phyloP scores from a whole-genome alignment of 768 basidiomycete genomes.

The Boletellus ananas region DNA sequence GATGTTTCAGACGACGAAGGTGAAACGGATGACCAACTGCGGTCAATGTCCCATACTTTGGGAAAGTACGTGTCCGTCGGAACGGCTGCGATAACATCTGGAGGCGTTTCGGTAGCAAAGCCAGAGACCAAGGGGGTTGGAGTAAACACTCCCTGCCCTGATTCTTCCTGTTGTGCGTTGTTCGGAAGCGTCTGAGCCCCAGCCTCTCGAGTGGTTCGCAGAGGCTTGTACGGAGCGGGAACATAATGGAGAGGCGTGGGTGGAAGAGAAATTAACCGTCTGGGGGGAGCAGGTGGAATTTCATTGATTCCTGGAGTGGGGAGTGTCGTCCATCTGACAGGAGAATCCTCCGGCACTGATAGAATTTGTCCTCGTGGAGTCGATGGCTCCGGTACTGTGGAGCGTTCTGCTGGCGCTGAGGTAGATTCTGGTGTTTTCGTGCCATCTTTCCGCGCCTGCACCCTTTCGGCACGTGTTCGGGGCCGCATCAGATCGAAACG shows the following conservation, averaged over 20 bases:
- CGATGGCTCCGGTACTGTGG: slow-evolving; percentile 20
- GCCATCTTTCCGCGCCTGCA: not conserved
- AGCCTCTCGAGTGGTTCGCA: slow-evolving; percentile 13
- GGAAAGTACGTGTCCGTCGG: slow-evolving; percentile 76
- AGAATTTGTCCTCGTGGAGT: slow-evolving; percentile 38
- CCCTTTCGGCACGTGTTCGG: slow-evolving; percentile 22
- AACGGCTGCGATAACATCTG: slow-evolving; percentile 52
- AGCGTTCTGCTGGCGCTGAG: slow-evolving; percentile 1
- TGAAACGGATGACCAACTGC: slow-evolving; percentile 35
- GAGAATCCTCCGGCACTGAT: slow-evolving; percentile 30
- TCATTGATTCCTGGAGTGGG: slow-evolving; percentile 63
- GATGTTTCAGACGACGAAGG: slow-evolving; percentile 26
- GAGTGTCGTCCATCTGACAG: slow-evolving; percentile 45
- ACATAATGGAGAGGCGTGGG: slow-evolving; percentile 27
- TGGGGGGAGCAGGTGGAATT: slow-evolving; percentile 57
- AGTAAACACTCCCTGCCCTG: slow-evolving; percentile 44
- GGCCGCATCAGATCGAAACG: slow-evolving; percentile 81
- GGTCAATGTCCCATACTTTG: slow-evolving; percentile 79
- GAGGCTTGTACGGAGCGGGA: slow-evolving; percentile 14
- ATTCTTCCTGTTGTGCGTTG: slow-evolving; percentile 8
- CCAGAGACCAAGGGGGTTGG: slow-evolving; percentile 77
- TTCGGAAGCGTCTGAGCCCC: slow-evolving; percentile 22
- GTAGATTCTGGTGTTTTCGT: slow-evolving; percentile 19
- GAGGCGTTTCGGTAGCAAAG: slow-evolving; percentile 75
- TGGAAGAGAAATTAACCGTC: slow-evolving; percentile 49